Conservation (phyloP, 148 eudicot species). For the Nepenthes gracilis region DNA sequence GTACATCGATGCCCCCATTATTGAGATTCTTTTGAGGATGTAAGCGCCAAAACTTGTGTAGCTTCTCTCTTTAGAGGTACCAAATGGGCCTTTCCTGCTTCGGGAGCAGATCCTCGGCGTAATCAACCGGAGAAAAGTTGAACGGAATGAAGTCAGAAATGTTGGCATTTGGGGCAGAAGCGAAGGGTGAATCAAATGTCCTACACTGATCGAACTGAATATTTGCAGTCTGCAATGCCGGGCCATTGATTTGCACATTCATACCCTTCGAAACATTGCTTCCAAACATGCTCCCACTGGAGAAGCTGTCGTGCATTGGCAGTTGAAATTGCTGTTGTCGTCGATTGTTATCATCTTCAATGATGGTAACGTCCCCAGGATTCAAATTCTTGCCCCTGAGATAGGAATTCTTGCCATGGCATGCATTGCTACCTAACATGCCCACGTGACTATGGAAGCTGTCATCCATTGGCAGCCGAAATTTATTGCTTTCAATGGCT, state of each 20-base stretch:
- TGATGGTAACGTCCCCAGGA: no score
- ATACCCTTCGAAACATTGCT: neutral
- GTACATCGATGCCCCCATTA: no score
- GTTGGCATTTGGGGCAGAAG: neutral
- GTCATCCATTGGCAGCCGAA: no score
- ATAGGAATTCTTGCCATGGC: no score
- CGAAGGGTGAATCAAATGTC: constrained; percentile 7
- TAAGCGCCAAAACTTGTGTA: neutral
- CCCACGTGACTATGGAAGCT: no score
- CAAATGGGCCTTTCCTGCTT: neutral
- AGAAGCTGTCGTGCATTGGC: neutral
- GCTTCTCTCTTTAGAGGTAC: constrained; percentile 2
- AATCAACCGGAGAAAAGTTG: neutral
- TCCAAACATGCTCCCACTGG: constrained; percentile 1
- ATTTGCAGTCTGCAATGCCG: neutral
- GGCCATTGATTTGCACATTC: neutral
- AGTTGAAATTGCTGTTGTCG: constrained; percentile 1
- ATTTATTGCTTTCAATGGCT: no score
- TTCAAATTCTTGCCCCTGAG: no score
- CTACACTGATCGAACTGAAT: constrained; percentile 9
- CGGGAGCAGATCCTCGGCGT: neutral
- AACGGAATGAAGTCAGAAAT: neutral
- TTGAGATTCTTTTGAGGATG: no score
- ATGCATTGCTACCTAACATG: no score
- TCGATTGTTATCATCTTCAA: neutral